Evolutionary conservation across 2,329 filamentous ascomycete species (phyloP), one percentile per base, ranked within the genome.

Genomic region (Colletotrichum melonis): DNA sequence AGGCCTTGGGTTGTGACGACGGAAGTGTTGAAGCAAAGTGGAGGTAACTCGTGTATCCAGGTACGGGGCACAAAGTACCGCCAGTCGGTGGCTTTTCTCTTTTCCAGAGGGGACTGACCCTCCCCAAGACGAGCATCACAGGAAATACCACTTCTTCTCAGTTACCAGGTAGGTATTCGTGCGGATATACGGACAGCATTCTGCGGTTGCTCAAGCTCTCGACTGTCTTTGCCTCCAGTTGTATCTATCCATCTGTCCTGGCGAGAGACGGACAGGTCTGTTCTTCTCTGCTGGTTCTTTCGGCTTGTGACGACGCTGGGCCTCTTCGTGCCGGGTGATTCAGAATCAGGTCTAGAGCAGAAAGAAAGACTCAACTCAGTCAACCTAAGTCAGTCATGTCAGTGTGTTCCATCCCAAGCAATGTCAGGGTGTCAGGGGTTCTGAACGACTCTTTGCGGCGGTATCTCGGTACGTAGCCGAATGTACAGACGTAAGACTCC

Each of bases 51-150:
- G n/a, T 46, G 70, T 65, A 69, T 56, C 5, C 66, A 56, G 70
- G 70, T 66, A 69, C 55, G 24, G 52, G 12, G 22, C 22, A 16
- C 9, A 69, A 46, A 62, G 70, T 65, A 73, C 58, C 60, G 62
- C 69, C 69, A 55, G 63, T 62, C 60, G 63, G 54, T 64, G 63
- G 72, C 63, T 68, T 72, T 68, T 49, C 16, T 49, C 42, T 49
- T 14, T 38, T 26, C 38, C 38, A 46, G 38, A 30, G 28, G 6
- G 3, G 59, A 46, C 16, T 32, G 24, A 35, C 35, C 19, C n/a
- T 28, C n/a, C 30, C 30, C 22, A 38, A n/a, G 56, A 62, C 8
- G 58, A 62, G 16, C n/a, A 30, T 19, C n/a, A 26, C 14, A 62
- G 38, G n/a, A 16, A 46, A 12, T 30, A 30, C 11, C 24, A 12